phyloP scores from a whole-genome alignment of 2,329 filamentous ascomycete species.

The Bipolaris oryzae region DNA sequence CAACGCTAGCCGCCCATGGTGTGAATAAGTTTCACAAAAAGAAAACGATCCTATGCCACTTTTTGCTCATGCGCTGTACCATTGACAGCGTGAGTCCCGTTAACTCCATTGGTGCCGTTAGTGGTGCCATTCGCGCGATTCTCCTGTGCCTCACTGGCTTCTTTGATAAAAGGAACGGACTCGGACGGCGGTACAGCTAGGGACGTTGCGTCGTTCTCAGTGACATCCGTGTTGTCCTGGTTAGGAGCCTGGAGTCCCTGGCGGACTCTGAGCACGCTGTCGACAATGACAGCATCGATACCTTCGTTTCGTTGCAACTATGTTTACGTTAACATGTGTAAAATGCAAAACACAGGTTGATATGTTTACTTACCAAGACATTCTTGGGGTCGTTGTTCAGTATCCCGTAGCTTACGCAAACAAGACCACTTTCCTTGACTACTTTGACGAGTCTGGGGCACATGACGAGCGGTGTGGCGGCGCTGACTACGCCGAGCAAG shows the following conservation, averaged over 20 bases:
- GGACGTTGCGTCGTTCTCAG: conserved; percentile 6
- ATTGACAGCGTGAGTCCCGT: background rate
- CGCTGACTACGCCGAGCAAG: conserved; percentile 84
- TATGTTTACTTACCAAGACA: conserved; percentile 76
- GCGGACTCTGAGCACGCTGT: conserved; percentile 89
- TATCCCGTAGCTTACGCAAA: conserved; percentile 93
- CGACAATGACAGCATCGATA: conserved; percentile 97
- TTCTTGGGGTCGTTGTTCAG: conserved; percentile 86
- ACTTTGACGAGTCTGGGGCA: conserved; percentile 88
- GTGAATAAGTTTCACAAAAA: background rate
- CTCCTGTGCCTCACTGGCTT: conserved; percentile 7
- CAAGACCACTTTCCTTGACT: conserved; percentile 90
- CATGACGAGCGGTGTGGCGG: conserved; percentile 86
- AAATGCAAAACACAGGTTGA: background rate
- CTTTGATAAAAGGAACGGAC: conserved; percentile 11
- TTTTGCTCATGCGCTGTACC: background rate
- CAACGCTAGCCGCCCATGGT: conserved; percentile 4
- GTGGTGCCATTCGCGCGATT: background rate
- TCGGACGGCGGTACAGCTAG: conserved; percentile 15
- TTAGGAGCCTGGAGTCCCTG: conserved; percentile 74
- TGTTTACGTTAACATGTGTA: conserved; percentile 17
- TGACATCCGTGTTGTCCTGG: conserved; percentile 10
- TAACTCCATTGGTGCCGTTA: background rate
- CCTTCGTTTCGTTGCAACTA: conserved; percentile 90
- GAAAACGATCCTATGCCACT: background rate